Base-by-base conservation (phyloP, 441 rosid species). In the Eruca vesicaria region DNA sequence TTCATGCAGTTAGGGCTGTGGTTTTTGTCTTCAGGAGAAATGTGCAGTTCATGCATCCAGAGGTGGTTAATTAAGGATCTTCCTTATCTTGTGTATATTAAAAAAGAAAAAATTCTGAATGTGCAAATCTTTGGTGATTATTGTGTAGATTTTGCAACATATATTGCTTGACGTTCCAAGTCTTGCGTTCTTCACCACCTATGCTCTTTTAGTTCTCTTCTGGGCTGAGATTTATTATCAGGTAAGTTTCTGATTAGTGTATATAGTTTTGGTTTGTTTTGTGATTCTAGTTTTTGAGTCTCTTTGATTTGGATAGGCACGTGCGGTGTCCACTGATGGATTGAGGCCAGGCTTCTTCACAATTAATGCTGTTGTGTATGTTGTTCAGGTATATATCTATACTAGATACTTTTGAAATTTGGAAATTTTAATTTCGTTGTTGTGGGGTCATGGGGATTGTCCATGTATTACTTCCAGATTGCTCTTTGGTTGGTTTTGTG, bases 201-300 rank as follows among this genome's bases (percentile, higher is more conserved):
- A 88, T 61, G 92, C 91, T 0, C 98, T 93, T 31, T 43, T 93
- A 76, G 95, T 93, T 69, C 89, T 93, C 80, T 93, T 93, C 78
- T 93, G 98, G 98, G 98, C 98, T 2, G 98, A 93, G 82, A 93
- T 93, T 69, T 93, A 93, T 81, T 88, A 91, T 73, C 98, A 93
- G 97, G 98, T 91, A 18, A n/a, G 9, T 29, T 9, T 55, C 76
- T 23, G 5, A 59, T 57, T 32, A 41, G 41, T 43, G 16, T 64
- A 33, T 33, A 9, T 8, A 6, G 5, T 9, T 3, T 56, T 65
- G 36, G 61, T 9, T 23, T 72, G 45, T 60, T 9, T 64, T 15
- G n/a, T 66, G 61, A 72, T 59, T 73, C 43, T n/a, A n/a, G n/a
- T n/a, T n/a, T n/a, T n/a, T 11, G 5, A 53, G 31, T 20, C 6